phyloP scores from a whole-genome alignment of 2,329 filamentous ascomycete species.

The Aphanocladium album region DNA sequence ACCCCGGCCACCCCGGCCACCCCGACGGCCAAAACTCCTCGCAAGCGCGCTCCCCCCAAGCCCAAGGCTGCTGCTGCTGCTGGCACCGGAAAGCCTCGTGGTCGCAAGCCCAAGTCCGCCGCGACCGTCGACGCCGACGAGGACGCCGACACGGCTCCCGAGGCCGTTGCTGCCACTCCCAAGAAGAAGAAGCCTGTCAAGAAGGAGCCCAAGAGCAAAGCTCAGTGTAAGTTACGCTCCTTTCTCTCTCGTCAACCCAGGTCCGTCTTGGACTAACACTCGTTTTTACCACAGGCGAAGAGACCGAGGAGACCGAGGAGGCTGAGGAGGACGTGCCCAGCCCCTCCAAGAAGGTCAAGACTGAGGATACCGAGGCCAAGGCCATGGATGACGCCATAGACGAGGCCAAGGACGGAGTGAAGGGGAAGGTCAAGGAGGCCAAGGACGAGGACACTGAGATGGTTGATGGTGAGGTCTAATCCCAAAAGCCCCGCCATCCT shows the following conservation, averaged over 20 bases:
- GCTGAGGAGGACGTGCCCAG: not conserved
- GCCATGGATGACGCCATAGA: constrained; percentile 1
- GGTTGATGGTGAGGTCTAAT: not conserved
- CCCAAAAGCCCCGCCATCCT: not conserved
- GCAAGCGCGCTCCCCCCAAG: constrained; percentile 7
- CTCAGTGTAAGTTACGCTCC: not conserved
- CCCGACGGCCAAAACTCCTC: not conserved
- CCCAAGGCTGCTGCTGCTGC: constrained; percentile 14
- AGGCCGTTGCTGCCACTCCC: not conserved
- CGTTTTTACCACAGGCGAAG: not conserved
- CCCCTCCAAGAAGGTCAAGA: constrained; percentile 28
- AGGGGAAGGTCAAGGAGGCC: too few species aligned
- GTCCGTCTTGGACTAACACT: too few species aligned
- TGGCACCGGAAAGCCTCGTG: constrained; percentile 9
- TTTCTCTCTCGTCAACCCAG: too few species aligned
- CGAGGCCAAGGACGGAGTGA: not conserved
- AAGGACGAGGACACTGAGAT: constrained; percentile 2
- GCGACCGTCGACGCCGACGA: constrained; percentile 16
- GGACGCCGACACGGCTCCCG: constrained; percentile 12
- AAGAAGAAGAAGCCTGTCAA: not conserved
- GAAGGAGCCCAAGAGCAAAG: not conserved
- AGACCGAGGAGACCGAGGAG: not conserved
- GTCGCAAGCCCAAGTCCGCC: constrained; percentile 1
- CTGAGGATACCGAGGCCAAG: too few species aligned
- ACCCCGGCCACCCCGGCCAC: not conserved